phyloP scores from a whole-genome alignment of 345 rosid species.

The Salix exigua region DNA sequence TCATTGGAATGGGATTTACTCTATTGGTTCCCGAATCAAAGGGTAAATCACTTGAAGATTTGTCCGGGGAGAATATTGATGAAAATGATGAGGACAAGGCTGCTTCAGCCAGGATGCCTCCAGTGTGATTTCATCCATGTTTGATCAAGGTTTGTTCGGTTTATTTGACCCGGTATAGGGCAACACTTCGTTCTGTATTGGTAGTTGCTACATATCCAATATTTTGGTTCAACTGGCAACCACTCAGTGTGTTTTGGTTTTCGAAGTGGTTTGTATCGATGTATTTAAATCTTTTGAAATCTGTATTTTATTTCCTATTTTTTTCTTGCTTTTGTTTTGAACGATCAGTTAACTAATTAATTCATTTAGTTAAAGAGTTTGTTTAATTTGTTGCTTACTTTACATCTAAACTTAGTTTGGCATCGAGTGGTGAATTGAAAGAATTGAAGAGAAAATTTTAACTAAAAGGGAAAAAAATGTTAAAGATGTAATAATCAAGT shows the following conservation, averaged over 20 bases:
- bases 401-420: background rate
- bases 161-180: background rate
- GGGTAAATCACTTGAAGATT: conserved; percentile 28
- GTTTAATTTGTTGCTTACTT: background rate
- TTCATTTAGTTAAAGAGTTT: too few species aligned
- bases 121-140: background rate
- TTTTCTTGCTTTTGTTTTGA: too few species aligned
- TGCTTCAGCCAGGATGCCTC: conserved; percentile 1
- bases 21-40: conserved; percentile 25
- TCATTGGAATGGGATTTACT: conserved; percentile 22
- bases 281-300: too few species aligned
- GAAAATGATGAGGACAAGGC: background rate
- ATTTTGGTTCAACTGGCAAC: background rate
- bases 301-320: too few species aligned
- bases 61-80: conserved; percentile 20
- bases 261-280: background rate
- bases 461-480: too few species aligned
- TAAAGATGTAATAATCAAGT: too few species aligned
- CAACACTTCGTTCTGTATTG: background rate
- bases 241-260: background rate
- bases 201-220: background rate
- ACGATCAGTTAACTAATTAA: background rate
- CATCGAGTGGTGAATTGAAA: background rate
- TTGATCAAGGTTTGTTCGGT: background rate
- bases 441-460: too few species aligned